A percentile compares a stretch with the other conserved stretches of the same genome.
phyloP scores from a whole-genome alignment of 2,329 filamentous ascomycete genomes.

The Penicillium frequentans region DNA sequence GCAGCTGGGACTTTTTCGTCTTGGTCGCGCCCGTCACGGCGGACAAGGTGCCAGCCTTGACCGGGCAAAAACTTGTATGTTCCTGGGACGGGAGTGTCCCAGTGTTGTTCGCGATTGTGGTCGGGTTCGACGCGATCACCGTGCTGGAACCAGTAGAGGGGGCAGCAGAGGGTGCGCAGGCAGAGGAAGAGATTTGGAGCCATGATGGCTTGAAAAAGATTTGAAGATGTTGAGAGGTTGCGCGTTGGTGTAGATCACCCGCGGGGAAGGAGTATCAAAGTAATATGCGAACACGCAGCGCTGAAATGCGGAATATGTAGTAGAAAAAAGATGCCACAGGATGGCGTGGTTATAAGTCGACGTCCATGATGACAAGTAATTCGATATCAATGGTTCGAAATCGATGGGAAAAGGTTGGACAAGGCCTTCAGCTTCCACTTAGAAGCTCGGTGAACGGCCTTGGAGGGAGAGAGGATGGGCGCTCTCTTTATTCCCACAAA shows the following conservation, averaged over 20 bases:
- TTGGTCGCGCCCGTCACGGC: conserved; percentile 35
- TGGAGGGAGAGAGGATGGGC: not conserved
- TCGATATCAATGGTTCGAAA: conserved; percentile 20
- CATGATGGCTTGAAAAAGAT: conserved; percentile 33
- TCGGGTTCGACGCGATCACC: conserved; percentile 40
- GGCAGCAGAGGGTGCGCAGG: conserved; percentile 49
- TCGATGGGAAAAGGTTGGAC: conserved; percentile 13
- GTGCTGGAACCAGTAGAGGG: conserved; percentile 51
- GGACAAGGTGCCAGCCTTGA: conserved; percentile 52
- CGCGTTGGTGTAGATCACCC: not conserved
- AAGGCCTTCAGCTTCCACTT: conserved; percentile 12
- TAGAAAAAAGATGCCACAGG: conserved; percentile 8
- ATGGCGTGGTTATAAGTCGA: conserved; percentile 30
- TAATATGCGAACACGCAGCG: conserved; percentile 15
- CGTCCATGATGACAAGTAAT: conserved; percentile 29
- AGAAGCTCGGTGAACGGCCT: conserved; percentile 17
- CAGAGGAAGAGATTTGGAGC: conserved; percentile 53
- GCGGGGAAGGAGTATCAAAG: not conserved
- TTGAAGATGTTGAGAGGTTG: not conserved
- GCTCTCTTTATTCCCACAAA: conserved; percentile 8
- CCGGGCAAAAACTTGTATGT: conserved; percentile 52
- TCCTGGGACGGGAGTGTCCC: conserved; percentile 49
- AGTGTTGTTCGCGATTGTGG: conserved; percentile 47
- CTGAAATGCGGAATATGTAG: conserved; percentile 22
- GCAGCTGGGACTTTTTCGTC: conserved; percentile 36